Conservation (phyloP, 1,284 basidiomycete species). For the Psilocybe mexicana region DNA sequence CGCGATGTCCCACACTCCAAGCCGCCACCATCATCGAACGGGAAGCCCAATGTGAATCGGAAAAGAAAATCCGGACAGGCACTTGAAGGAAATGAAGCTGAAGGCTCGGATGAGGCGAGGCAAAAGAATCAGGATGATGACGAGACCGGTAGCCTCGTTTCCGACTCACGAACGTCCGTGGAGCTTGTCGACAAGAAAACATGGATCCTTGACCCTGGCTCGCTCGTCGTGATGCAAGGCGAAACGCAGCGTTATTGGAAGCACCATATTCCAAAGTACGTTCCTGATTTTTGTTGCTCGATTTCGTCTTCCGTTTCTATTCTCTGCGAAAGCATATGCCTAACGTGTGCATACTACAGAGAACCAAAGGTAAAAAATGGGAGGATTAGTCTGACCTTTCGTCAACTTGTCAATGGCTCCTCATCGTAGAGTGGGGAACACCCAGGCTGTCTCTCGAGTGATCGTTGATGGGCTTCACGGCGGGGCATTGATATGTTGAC, state of each 20-base stretch:
- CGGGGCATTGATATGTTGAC: neutral
- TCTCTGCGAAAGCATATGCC: no score
- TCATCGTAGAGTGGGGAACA: neutral
- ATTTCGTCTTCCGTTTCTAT: no score
- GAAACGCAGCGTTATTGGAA: constrained; percentile 31
- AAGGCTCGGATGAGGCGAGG: no score
- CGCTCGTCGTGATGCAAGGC: constrained; percentile 33
- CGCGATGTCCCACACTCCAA: neutral
- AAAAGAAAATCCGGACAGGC: no score
- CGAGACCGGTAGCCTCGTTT: no score
- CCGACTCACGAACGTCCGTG: no score
- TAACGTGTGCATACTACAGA: constrained; percentile 12
- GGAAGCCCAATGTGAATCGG: no score
- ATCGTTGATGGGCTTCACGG: no score
- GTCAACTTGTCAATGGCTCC: constrained; percentile 19
- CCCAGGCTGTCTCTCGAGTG: no score
- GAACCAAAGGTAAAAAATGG: constrained; percentile 27
- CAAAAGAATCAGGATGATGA: neutral
- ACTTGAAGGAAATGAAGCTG: no score
- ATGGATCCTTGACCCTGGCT: constrained; percentile 26
- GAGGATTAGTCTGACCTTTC: constrained; percentile 31
- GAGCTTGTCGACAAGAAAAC: constrained; percentile 15
- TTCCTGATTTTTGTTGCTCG: neutral
- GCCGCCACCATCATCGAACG: no score
- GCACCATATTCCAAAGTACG: constrained; percentile 31